Evolutionary conservation across 257 asterid genomes (phyloP).

Genomic region (Petunia axillaris): DNA sequence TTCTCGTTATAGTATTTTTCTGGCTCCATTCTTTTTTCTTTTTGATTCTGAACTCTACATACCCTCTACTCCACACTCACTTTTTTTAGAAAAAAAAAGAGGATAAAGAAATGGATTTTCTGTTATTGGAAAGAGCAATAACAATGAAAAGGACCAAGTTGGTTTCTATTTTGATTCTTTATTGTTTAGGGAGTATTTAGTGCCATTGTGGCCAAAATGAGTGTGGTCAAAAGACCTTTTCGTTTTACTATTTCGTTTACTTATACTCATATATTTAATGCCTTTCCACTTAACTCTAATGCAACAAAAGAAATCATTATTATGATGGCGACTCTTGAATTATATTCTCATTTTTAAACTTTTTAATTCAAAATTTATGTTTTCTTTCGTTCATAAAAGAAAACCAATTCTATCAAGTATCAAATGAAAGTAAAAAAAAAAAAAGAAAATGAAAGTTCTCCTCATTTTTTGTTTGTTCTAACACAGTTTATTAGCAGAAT

Average conservation of each 20-base stretch:
- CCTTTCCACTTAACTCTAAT: not conserved
- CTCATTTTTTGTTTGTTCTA: no score
- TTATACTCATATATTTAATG: not conserved
- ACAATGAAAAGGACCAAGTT: conserved; percentile 13
- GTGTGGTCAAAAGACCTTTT: no score
- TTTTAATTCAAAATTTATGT: no score
- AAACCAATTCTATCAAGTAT: no score
- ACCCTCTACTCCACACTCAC: not conserved
- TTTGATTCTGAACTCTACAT: not conserved
- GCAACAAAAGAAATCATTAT: not conserved
- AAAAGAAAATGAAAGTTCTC: no score
- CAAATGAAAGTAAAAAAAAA: no score
- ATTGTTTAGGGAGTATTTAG: not conserved
- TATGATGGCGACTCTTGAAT: not conserved
- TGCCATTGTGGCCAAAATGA: no score
- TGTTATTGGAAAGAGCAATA: conserved; percentile 19
- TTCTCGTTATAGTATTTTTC: not conserved
- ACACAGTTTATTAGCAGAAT: no score
- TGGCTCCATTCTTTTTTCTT: not conserved
- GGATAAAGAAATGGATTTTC: not conserved
- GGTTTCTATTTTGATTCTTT: conserved; percentile 9
- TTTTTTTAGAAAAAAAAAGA: not conserved
- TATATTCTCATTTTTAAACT: not conserved
- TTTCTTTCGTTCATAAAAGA: no score
- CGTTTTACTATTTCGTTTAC: not conserved